A percentile compares a stretch with the other conserved stretches of the same genome.
Evolutionary conservation across 768 basidiomycete genomes (phyloP).

Genomic region (Mycena crocata): DNA sequence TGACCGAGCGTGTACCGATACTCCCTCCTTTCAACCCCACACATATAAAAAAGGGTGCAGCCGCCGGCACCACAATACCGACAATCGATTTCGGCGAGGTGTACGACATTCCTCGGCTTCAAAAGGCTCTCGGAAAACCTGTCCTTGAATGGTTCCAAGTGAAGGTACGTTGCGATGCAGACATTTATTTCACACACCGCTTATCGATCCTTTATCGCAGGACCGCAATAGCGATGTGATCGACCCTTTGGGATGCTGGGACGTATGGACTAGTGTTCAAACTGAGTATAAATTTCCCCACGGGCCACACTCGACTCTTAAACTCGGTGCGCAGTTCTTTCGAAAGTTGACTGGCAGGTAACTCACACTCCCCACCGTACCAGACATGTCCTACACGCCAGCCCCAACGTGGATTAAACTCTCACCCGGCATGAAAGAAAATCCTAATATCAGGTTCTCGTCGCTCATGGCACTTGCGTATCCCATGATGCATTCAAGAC

Average conservation of each 20-base stretch:
- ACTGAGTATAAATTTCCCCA: constrained; percentile 9
- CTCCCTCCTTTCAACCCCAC: constrained; percentile 48
- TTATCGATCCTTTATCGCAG: constrained; percentile 6
- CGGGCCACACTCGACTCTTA: not conserved
- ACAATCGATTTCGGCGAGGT: constrained; percentile 46
- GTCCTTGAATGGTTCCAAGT: constrained; percentile 53
- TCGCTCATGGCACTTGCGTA: constrained; percentile 21
- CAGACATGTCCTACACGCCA: constrained; percentile 32
- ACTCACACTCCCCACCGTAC: constrained; percentile 27
- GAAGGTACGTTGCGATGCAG: too few relatives aligned
- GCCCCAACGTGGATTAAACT: constrained; percentile 26
- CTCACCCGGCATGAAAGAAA: constrained; percentile 1
- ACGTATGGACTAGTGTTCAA: constrained; percentile 25
- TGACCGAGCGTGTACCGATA: constrained; percentile 50
- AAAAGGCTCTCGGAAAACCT: constrained; percentile 40
- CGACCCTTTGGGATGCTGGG: constrained; percentile 33
- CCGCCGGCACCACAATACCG: constrained; percentile 25
- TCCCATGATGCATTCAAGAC: constrained; percentile 8
- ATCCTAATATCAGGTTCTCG: constrained; percentile 30
- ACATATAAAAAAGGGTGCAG: constrained; percentile 38
- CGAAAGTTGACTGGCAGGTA: not conserved
- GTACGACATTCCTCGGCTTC: constrained; percentile 48
- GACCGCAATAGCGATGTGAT: constrained; percentile 29
- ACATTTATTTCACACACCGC: too few relatives aligned
- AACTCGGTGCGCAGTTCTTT: constrained; percentile 34